phyloP scores from a whole-genome alignment of 2,329 filamentous ascomycete species.

The Arthrobotrys sphaeroides region DNA sequence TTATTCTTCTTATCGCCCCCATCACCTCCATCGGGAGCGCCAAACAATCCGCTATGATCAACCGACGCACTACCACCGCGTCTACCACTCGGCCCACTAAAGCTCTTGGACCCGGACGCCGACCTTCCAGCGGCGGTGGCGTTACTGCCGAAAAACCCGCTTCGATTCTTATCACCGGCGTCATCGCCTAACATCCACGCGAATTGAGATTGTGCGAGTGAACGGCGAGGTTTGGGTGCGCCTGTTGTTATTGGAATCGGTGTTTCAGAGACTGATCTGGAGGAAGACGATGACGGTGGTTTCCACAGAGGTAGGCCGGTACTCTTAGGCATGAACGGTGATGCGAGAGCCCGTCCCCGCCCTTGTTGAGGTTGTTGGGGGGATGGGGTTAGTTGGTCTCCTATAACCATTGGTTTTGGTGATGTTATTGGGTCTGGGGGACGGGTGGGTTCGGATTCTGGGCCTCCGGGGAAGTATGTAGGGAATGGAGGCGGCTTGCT shows the following conservation, averaged over 20 bases:
- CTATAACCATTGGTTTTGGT: neutral
- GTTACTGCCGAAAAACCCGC: slow-evolving; percentile 48
- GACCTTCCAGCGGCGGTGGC: neutral
- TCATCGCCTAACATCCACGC: slow-evolving; percentile 59
- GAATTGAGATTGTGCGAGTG: slow-evolving; percentile 57
- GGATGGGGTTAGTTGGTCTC: neutral
- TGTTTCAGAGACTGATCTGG: slow-evolving; percentile 23
- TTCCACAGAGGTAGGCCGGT: slow-evolving; percentile 30
- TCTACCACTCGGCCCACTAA: slow-evolving; percentile 20
- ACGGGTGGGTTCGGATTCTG: neutral
- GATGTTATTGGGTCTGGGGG: slow-evolving; percentile 9
- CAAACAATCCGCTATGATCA: slow-evolving; percentile 22
- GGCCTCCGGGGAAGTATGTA: slow-evolving; percentile 25
- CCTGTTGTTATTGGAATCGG: neutral
- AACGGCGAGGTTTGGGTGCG: slow-evolving; percentile 46
- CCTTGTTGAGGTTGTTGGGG: neutral
- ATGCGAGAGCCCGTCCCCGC: slow-evolving; percentile 2
- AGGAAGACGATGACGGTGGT: neutral
- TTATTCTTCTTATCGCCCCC: neutral
- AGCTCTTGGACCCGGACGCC: slow-evolving; percentile 19
- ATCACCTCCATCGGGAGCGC: neutral
- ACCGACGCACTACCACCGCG: neutral
- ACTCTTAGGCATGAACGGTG: neutral
- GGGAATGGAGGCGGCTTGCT: slow-evolving; percentile 48
- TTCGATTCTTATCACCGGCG: slow-evolving; percentile 51